These are phyloP conservation scores for Linanthus parryae DNA, from an alignment of 148 eudicot genomes.

Conservation along the genomic window DNA sequence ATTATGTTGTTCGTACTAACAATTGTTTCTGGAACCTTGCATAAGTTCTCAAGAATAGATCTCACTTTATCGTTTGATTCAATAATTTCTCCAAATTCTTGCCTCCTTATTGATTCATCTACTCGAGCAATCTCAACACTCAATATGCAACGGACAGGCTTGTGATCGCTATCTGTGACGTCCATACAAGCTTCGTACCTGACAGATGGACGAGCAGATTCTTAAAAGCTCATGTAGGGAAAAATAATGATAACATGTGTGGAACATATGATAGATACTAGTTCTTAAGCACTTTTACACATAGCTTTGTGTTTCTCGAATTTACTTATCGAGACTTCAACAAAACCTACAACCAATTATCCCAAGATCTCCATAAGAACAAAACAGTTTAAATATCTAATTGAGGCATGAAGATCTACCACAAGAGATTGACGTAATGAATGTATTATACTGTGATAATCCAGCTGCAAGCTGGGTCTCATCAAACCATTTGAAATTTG, in stretches of 20 bases:
- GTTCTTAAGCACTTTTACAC: too few species aligned
- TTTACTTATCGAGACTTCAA: neutral
- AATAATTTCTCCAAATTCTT: constrained; percentile 75
- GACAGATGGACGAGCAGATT: constrained; percentile 9
- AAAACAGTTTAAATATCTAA: neutral
- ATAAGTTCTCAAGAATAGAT: constrained; percentile 39
- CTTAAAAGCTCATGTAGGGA: neutral
- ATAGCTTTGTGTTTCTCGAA: too few species aligned
- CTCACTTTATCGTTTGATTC: constrained; percentile 50
- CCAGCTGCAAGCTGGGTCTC: neutral
- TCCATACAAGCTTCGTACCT: constrained; percentile 99
- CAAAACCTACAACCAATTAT: neutral
- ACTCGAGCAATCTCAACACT: constrained; percentile 77
- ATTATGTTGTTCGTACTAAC: constrained; percentile 92
- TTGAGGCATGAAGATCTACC: neutral
- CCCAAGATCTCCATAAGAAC: neutral
- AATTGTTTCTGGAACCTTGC: constrained; percentile 72
- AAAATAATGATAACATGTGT: neutral
- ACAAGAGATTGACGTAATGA: too few species aligned
- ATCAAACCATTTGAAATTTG: neutral
- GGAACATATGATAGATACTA: neutral
- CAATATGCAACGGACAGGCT: constrained; percentile 90
- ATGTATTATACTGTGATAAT: too few species aligned
- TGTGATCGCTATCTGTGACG: constrained; percentile 98
- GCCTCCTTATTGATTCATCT: constrained; percentile 82